Percentiles rank a stretch among this genome's conserved stretches.
phyloP scores from a whole-genome alignment of 345 rosid genomes.

The Zanthoxylum bungeanum region DNA sequence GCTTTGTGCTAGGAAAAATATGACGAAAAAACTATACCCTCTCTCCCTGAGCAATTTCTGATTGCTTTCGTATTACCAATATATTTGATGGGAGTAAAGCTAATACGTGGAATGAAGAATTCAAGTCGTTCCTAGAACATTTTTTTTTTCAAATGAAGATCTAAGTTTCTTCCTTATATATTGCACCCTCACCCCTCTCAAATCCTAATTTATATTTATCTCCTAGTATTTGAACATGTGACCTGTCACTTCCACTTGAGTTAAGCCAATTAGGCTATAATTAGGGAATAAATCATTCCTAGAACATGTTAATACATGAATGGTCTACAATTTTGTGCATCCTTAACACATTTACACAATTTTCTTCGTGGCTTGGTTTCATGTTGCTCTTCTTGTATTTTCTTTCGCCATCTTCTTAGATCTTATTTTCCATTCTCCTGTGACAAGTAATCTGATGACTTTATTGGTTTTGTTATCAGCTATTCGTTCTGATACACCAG shows the following conservation, averaged over 20 bases:
- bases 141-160: no score
- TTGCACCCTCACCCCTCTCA: no score
- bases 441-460: neutral
- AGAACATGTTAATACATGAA: neutral
- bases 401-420: neutral
- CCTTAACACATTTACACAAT: neutral
- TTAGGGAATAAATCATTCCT: neutral
- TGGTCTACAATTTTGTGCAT: neutral
- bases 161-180: no score
- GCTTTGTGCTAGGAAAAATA: neutral
- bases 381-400: neutral
- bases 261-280: no score
- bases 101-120: neutral
- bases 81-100: neutral
- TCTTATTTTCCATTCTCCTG: neutral
- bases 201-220: no score
- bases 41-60: neutral
- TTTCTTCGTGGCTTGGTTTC: neutral
- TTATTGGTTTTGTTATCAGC: conserved; percentile 13
- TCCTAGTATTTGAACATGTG: no score
- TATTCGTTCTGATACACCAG: conserved; percentile 6
- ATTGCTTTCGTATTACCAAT: neutral
- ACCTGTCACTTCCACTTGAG: no score
- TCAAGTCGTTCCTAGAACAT: neutral
- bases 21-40: neutral